Evolutionary conservation across 768 basidiomycete species (phyloP), one percentile per base, ranked within the genome.

Genomic region (Russula sp.): DNA sequence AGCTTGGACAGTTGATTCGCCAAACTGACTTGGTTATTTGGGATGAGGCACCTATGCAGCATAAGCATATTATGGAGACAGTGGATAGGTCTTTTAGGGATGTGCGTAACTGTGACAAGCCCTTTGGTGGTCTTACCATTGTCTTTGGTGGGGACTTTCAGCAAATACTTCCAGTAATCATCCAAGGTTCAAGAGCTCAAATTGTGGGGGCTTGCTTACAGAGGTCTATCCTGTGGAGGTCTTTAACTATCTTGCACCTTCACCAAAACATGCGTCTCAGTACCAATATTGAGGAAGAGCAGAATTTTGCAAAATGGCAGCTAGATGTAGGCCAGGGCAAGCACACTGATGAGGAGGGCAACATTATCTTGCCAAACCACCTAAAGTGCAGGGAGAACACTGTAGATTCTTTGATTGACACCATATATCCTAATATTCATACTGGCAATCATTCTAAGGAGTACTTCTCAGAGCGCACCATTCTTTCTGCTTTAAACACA

Each of bases 391-490:
- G 9, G 13, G 34, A 45, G 3, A 52, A 59, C 7, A 59, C 32
- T 29, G 22, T 36, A 1, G 34, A 0, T 5, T 52, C 42, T 1
- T 34, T 59, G 1, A 35, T 59, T 4, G 16, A 52, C 4, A 18
- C 20, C 6, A 59, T 52, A 22, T 59, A 59, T 18, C 58, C 50
- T 38, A 9, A 35, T 64, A 55, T 63, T 55, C 7, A 65, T 71
- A 39, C 75, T 77, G 7, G 18, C 16, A 1, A 43, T 18, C 14
- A 18, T 43, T 8, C 42, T 18, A n/a, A 18, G 8, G 7, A 18
- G 16, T 43, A 43, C n/a, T 43, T 7, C n/a, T 43, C 42, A n/a
- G 16, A 43, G n/a, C 42, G n/a, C 42, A 43, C 16, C 7, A 43
- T 43, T 43, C 42, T 43, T 0, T 18, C 41, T 18, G 10, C 16